phyloP scores from a whole-genome alignment of 2,329 filamentous ascomycete species.

The Aspergillus sp. region DNA sequence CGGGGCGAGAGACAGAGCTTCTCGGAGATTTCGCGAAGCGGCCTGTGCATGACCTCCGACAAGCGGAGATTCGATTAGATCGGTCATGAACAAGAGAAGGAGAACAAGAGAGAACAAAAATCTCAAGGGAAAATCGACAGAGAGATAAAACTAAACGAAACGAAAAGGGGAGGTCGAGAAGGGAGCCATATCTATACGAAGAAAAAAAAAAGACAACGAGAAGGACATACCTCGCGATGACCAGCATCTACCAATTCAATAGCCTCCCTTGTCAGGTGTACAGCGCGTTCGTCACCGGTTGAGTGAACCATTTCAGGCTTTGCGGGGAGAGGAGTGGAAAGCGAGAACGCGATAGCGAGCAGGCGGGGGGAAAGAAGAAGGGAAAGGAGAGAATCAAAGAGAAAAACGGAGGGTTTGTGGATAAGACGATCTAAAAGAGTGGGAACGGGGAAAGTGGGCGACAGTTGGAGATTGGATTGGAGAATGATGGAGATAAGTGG shows the following conservation, averaged over 20 bases:
- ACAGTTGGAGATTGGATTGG: constrained; percentile 4
- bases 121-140: neutral
- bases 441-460: constrained; percentile 1
- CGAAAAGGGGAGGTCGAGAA: neutral
- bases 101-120: neutral
- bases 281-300: constrained; percentile 47
- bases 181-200: no score
- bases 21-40: constrained; percentile 48
- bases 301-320: constrained; percentile 43
- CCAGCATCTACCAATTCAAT: constrained; percentile 47
- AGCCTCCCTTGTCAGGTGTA: constrained; percentile 47
- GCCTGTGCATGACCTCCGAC: constrained; percentile 32
- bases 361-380: constrained; percentile 1
- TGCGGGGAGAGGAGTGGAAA: constrained; percentile 11
- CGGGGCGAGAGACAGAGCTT: constrained; percentile 49
- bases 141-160: neutral
- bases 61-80: neutral
- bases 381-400: constrained; percentile 4
- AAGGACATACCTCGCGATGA: constrained; percentile 43
- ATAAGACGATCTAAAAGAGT: neutral
- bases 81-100: constrained; percentile 1
- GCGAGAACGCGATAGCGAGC: constrained; percentile 12
- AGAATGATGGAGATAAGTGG: neutral
- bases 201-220: neutral
- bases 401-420: neutral